Base-by-base conservation (phyloP, 306 rosid species). In the Glycine latifolia region DNA sequence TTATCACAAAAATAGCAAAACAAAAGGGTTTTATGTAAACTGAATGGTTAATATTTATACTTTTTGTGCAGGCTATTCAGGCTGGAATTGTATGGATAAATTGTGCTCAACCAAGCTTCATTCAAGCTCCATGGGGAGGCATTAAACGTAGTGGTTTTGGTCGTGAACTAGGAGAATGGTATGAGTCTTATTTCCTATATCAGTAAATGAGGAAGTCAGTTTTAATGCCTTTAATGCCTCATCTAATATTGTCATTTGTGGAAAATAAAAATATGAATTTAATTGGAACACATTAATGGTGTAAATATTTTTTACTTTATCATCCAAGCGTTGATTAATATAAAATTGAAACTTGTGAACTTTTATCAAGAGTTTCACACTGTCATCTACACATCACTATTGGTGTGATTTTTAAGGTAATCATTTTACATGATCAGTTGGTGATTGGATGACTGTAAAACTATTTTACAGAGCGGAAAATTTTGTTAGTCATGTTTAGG, bases 81-180 rank as follows among this genome's bases (percentile, higher is more conserved):
- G 89, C 94, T 15, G 97, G 97, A 62, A 80, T 93, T 68, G 97
- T 93, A 6, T 93, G 97, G 97, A 15, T 91, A 81, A 93, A 93
- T 76, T 91, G 96, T 74, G 91, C 97, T 44, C 97, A 93, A 73
- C 97, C 96, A 74, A 89, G 90, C 86, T 90, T 93, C 85, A 61
- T 83, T 85, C 97, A 93, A 82, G 97, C 96, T 44, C 97, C 97
- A 16, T 93, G 97, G 97, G 97, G 97, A 65, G 97, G 97, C 92
- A 87, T 15, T 50, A 93, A 93, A 79, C 90, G 92, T 5, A 93
- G 97, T 59, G 97, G 97, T 67, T 93, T 91, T 17, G 97, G 97
- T 47, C 97, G 97, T 73, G 97, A 93, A 87, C 81, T 93, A 68
- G 97, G 97, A 80, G 92, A 90, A 85, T 93, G 97, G 97, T 93